Evolutionary conservation across 164 flowering plant genomes (phyloP).

Genomic region (Chloranthus sessilifolius): DNA sequence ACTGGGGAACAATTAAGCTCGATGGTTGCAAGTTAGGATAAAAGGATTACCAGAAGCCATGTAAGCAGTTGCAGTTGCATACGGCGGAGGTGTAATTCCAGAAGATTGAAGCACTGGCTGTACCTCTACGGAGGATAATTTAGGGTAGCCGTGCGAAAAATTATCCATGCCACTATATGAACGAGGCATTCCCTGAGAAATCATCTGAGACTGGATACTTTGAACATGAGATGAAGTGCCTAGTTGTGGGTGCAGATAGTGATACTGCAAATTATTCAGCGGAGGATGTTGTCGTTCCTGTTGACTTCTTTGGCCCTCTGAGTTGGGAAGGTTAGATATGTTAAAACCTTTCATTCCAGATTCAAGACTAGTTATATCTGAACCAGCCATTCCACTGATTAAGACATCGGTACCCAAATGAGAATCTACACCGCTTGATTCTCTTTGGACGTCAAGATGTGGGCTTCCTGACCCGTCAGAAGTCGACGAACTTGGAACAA

Average conservation of each 20-base stretch:
- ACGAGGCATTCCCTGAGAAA: slow-evolving; percentile 29
- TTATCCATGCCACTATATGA: slow-evolving; percentile 27
- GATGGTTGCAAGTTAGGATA: slow-evolving; percentile 55
- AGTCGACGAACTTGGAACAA: slow-evolving; percentile 16
- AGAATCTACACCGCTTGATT: slow-evolving; percentile 18
- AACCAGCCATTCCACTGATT: slow-evolving; percentile 15
- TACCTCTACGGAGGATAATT: slow-evolving; percentile 36
- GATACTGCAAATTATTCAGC: slow-evolving; percentile 23
- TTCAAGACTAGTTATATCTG: slow-evolving; percentile 23
- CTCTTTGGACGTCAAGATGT: slow-evolving; percentile 20
- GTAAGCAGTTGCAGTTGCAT: slow-evolving; percentile 62
- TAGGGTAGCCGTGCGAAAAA: slow-evolving; percentile 24
- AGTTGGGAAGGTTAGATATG: slow-evolving; percentile 22
- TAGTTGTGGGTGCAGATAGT: slow-evolving; percentile 23
- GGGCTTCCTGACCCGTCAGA: slow-evolving; percentile 21
- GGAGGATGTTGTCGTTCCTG: slow-evolving; percentile 20
- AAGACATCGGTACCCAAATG: slow-evolving; percentile 20
- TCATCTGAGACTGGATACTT: slow-evolving; percentile 23
- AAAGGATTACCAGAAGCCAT: slow-evolving; percentile 51
- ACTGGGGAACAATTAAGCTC: slow-evolving; percentile 53
- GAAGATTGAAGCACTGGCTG: slow-evolving; percentile 50
- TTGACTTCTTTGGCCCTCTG: slow-evolving; percentile 18
- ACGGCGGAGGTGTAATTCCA: slow-evolving; percentile 50
- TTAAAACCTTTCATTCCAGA: slow-evolving; percentile 27
- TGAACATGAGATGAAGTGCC: slow-evolving; percentile 24